Percentiles rank a stretch among this genome's conserved stretches.
Conservation (phyloP, 208 protist species). For the Willaertia magna region DNA sequence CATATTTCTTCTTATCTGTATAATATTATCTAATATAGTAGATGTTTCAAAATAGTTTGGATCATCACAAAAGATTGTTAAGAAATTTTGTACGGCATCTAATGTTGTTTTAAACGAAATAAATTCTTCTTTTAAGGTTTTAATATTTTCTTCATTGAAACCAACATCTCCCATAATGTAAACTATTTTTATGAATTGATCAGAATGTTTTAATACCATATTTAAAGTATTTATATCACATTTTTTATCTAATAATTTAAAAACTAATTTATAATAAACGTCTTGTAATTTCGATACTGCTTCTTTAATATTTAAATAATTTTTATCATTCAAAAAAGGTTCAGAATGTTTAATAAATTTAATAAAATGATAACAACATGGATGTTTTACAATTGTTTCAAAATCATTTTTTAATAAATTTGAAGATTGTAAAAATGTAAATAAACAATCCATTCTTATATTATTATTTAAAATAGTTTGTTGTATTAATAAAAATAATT, state of each 20-base stretch:
- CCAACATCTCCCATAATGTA: constrained; percentile 6
- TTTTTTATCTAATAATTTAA: neutral
- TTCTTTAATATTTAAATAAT: neutral
- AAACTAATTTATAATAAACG: neutral
- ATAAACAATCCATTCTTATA: neutral
- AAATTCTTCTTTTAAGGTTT: neutral
- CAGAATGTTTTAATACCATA: neutral
- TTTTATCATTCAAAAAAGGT: neutral
- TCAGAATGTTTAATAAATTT: neutral
- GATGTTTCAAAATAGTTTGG: neutral
- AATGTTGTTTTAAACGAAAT: neutral
- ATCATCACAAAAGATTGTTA: neutral
- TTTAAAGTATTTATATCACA: neutral
- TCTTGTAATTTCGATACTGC: neutral
- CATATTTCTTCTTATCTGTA: neutral
- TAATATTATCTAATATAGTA: neutral
- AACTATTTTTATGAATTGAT: neutral
- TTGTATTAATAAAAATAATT: neutral
- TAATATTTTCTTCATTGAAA: neutral
- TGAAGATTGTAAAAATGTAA: neutral
- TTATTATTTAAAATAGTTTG: neutral
- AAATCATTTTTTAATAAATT: neutral
- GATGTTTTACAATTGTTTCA: neutral
- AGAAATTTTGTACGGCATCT: neutral
- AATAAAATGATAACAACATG: neutral